These are phyloP conservation scores for Carex pumila DNA, from an alignment of 176 grass and related monocot species.

Conservation along the genomic window DNA sequence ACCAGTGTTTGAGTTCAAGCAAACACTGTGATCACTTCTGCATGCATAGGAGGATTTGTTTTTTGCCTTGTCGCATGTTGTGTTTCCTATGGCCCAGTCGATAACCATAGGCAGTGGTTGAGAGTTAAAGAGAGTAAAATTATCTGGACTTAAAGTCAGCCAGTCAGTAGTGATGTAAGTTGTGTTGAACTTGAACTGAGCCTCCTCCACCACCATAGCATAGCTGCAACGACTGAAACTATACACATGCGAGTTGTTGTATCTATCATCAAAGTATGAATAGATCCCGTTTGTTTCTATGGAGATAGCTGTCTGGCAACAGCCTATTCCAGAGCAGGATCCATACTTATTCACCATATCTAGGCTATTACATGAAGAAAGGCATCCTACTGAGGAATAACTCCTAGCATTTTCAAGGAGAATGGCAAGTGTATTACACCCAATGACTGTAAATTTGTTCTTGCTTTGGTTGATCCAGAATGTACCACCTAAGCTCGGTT, in stretches of 20 bases:
- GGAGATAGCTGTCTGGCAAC: conserved; percentile 18
- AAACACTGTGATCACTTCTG: background rate
- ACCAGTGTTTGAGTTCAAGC: background rate
- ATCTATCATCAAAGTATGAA: background rate
- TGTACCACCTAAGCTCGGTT: no score
- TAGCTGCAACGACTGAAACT: conserved; percentile 8
- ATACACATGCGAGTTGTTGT: background rate
- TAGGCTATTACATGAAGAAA: background rate
- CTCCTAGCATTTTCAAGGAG: no score
- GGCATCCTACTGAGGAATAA: background rate
- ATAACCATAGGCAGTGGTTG: no score
- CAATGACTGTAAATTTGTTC: no score
- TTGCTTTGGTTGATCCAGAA: no score
- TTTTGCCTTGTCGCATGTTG: no score
- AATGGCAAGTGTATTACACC: no score
- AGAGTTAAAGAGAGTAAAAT: no score
- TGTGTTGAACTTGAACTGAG: background rate
- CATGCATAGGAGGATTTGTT: no score
- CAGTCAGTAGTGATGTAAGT: background rate
- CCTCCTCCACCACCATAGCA: background rate
- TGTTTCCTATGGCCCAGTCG: no score
- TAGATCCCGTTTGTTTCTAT: background rate
- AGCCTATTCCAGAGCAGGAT: conserved; percentile 19
- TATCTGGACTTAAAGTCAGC: no score
- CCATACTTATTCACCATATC: background rate